Evolutionary conservation across 305 asterid species (phyloP).

Genomic region (Fraxinus sp.): DNA sequence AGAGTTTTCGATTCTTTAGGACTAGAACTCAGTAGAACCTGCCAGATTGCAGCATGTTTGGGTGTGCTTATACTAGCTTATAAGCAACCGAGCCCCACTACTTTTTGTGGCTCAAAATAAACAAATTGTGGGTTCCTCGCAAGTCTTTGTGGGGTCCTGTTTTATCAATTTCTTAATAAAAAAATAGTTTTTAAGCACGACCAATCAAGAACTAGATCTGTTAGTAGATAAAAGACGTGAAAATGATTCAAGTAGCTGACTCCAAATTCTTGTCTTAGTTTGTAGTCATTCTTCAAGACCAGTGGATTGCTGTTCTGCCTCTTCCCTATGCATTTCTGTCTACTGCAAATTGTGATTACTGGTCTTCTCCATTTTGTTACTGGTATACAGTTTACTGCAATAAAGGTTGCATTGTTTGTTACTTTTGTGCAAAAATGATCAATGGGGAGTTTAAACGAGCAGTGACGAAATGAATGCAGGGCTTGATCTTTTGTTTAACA

Average conservation of each 20-base stretch:
- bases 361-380: not conserved
- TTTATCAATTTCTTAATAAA: not conserved
- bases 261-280: not conserved
- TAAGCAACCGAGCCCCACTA: not conserved
- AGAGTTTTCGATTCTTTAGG: not conserved
- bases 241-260: not conserved
- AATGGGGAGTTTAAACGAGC: not conserved
- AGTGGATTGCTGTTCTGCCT: not conserved
- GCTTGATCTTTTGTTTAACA: not conserved
- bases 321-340: not conserved
- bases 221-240: not conserved
- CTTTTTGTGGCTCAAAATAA: not conserved
- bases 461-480: not conserved
- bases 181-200: not conserved
- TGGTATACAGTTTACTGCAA: not conserved
- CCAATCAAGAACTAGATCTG: not conserved
- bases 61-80: not conserved
- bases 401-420: not conserved
- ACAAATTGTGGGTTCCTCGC: not conserved
- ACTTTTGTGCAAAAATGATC: not conserved
- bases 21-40: not conserved
- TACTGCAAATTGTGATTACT: not conserved
- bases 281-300: not conserved
- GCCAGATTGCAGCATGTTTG: not conserved
- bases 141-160: not conserved